Evolutionary conservation across 345 rosid species (phyloP), one percentile per base, ranked within the genome.

Genomic region (Combretum micranthum): DNA sequence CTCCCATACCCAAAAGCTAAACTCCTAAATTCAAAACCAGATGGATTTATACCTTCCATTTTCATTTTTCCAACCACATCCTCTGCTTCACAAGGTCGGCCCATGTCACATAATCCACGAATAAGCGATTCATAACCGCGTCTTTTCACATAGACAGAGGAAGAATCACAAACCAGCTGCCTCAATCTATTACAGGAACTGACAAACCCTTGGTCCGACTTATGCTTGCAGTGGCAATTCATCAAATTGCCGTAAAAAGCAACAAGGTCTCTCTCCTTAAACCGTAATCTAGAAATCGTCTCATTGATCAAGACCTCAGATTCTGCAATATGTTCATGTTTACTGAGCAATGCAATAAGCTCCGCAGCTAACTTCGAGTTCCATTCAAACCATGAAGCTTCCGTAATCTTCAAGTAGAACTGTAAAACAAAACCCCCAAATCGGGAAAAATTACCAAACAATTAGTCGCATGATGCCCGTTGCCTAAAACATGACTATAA

Each of bases 341-440:
- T 86, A 56, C 77, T 76, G 18, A 92, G 81, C 44, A 70, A 60
- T n/a, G 92, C 83, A 20, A 72, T 63, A 55, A 92, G 73, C 12
- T 84, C 71, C 3, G 98, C 90, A 13, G 77, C 79, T 54, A 92
- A 70, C 80, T 84, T 86, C 0, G 92, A 77, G 55, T 91, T 84
- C 98, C 98, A 91, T 53, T 72, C 61, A 59, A 82, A 88, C 98
- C 98, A 91, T 0, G 86, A 57, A 16, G 90, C 74, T 74, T 88
- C 71, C 49, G 64, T 71, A 13, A 91, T 83, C 63, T 70, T 84
- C 21, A 62, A 59, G 57, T 88, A 91, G 53, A 91, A 65, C 86
- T 82, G 77, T 61, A 57, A 47, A 42, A 52, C 15, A 42, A 57
- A 20, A 43, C 16, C 42, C 19, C 14, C n/a, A 32, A 14, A 37